A percentile compares a stretch with the other conserved stretches of the same genome.
These are phyloP conservation scores for Trebouxiophyceae sp. DNA, from an alignment of 163 green algal species.

Conservation along the genomic window DNA sequence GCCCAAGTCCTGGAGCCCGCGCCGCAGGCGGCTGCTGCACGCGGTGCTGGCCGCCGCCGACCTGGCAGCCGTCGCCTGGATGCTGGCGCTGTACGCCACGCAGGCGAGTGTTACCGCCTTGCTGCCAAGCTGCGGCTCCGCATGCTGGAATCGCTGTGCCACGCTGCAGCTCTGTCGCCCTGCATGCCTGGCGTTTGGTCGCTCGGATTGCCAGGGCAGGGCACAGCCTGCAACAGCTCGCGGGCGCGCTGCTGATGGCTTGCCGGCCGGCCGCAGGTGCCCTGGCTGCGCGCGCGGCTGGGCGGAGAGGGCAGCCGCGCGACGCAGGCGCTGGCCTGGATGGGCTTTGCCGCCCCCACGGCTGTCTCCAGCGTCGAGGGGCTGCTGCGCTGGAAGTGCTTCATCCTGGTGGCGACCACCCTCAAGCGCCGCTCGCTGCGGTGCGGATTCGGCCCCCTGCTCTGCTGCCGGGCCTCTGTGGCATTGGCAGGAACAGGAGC, in stretches of 20 bases:
- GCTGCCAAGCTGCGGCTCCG: too few relatives aligned
- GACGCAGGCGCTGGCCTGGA: not conserved
- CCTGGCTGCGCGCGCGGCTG: conserved; percentile 9
- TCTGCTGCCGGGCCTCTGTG: not conserved
- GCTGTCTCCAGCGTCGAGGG: conserved; percentile 11
- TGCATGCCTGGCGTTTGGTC: too few relatives aligned
- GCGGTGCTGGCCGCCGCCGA: conserved; percentile 5
- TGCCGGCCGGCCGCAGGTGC: too few relatives aligned
- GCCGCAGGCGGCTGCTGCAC: conserved; percentile 8
- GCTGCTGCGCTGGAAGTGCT: conserved; percentile 24
- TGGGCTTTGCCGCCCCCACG: not conserved
- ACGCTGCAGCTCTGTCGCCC: too few relatives aligned
- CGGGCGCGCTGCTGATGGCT: too few relatives aligned
- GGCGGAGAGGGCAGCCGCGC: not conserved
- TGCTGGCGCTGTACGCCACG: conserved; percentile 37
- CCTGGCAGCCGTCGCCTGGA: conserved; percentile 28
- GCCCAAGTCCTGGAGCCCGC: conserved; percentile 1
- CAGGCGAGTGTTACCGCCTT: conserved; percentile 10
- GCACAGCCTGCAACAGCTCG: too few relatives aligned
- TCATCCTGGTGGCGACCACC: conserved; percentile 28
- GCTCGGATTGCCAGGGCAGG: too few relatives aligned
- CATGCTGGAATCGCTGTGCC: too few relatives aligned
- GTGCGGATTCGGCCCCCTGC: not conserved
- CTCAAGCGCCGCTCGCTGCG: conserved; percentile 24
- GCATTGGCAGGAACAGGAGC: too few relatives aligned